Evolutionary conservation across 768 basidiomycete species (phyloP).

Genomic region (Boletus reticulatus): DNA sequence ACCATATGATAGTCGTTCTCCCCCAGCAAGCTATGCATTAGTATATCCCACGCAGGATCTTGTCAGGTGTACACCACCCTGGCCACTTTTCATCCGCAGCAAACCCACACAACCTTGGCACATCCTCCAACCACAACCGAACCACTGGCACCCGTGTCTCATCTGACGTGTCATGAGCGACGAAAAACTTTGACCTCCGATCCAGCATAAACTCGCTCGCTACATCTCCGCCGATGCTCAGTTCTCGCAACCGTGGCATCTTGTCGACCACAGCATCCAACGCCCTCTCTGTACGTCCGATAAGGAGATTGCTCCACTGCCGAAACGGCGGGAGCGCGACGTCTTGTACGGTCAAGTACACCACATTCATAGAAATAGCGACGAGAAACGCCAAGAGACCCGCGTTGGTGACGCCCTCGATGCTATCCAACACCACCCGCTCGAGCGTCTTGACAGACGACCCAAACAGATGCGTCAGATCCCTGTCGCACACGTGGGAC

Average conservation of each 20-base stretch:
- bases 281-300: constrained; percentile 19
- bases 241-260: constrained; percentile 15
- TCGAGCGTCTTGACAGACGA: constrained; percentile 16
- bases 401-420: constrained; percentile 19
- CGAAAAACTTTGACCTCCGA: constrained; percentile 19
- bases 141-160: constrained; percentile 11
- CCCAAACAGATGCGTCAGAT: constrained; percentile 14
- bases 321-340: constrained; percentile 18
- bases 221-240: constrained; percentile 21
- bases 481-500: constrained; percentile 17
- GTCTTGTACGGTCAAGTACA: constrained; percentile 14
- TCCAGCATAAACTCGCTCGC: constrained; percentile 26
- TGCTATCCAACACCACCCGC: constrained; percentile 12
- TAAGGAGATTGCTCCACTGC: constrained; percentile 16
- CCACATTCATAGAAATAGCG: constrained; percentile 10
- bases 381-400: constrained; percentile 16
- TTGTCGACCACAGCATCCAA: constrained; percentile 17
- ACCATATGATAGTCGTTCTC: background rate
- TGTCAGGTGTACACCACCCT: constrained; percentile 19
- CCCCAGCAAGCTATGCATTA: background rate
- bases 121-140: constrained; percentile 18
- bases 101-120: constrained; percentile 22
- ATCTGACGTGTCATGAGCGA: background rate
- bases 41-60: background rate
- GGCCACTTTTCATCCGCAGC: constrained; percentile 20